phyloP scores from a whole-genome alignment of 257 asterid genomes.

The Solanum appendiculatum region DNA sequence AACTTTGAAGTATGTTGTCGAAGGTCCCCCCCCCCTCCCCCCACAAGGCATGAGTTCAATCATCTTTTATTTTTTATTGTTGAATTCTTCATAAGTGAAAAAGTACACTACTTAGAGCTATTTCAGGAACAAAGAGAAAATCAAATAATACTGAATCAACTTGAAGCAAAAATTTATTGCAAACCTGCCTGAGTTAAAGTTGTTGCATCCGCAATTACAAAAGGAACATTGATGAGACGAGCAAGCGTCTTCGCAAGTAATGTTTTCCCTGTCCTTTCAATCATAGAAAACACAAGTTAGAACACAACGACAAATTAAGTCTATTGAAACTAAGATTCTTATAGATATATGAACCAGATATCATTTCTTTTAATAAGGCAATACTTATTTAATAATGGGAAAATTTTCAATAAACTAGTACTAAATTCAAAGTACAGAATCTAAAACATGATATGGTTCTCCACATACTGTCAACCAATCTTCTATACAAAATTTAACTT shows the following conservation, averaged over 20 bases:
- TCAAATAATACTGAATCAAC: neutral
- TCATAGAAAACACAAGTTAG: conserved; percentile 18
- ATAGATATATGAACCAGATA: neutral
- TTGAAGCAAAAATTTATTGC: conserved; percentile 19
- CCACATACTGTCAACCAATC: neutral
- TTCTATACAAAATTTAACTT: neutral
- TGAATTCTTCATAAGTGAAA: neutral
- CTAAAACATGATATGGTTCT: neutral
- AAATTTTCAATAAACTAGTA: neutral
- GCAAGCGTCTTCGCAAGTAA: conserved; percentile 96
- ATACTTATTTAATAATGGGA: neutral
- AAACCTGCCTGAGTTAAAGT: conserved; percentile 94
- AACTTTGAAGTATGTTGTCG: neutral
- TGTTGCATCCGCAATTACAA: conserved; percentile 88
- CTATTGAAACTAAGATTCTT: neutral
- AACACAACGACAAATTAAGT: neutral
- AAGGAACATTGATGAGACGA: conserved; percentile 85
- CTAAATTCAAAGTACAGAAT: neutral
- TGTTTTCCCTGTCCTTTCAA: conserved; percentile 88
- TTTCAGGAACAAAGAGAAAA: neutral
- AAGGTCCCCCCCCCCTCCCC: neutral
- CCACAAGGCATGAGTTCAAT: neutral
- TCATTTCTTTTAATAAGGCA: conserved; percentile 2
- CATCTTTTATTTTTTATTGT: neutral
- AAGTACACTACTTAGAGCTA: neutral